A percentile compares a stretch with the other conserved stretches of the same genome.
phyloP scores from a whole-genome alignment of 2,329 filamentous ascomycete species.

The Claviceps spartinae region DNA sequence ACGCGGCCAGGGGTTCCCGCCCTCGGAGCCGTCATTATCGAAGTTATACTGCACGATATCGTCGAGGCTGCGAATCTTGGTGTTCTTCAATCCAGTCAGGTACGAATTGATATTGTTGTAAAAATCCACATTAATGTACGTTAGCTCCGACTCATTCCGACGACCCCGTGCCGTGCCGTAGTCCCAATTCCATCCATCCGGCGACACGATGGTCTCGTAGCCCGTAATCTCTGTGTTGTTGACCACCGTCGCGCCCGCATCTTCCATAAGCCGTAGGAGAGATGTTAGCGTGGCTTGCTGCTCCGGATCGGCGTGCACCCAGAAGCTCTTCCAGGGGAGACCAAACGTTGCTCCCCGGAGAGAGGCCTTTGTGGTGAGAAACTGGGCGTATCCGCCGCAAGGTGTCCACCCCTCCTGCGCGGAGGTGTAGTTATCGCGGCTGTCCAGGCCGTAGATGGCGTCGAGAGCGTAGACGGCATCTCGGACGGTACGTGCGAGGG shows the following conservation, averaged over 20 bases:
- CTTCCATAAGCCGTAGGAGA: constrained; percentile 36
- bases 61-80: constrained; percentile 42
- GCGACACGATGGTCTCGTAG: constrained; percentile 47
- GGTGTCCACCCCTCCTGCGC: constrained; percentile 43
- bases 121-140: constrained; percentile 57
- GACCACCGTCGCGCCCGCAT: constrained; percentile 51
- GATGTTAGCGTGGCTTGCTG: constrained; percentile 39
- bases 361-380: constrained; percentile 36
- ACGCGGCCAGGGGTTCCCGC: constrained; percentile 43
- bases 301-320: constrained; percentile 43
- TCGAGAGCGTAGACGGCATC: constrained; percentile 56
- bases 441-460: constrained; percentile 52
- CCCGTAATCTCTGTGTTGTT: constrained; percentile 57
- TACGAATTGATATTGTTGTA: constrained; percentile 50
- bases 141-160: constrained; percentile 63
- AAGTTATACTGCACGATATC: constrained; percentile 54
- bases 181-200: constrained; percentile 62
- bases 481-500: constrained; percentile 52
- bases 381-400: constrained; percentile 38
- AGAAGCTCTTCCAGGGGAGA: constrained; percentile 59
- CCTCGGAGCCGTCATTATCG: constrained; percentile 52
- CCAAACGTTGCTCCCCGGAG: constrained; percentile 53
- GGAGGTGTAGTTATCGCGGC: constrained; percentile 50
- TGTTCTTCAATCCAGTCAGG: constrained; percentile 48
- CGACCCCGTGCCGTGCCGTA: constrained; percentile 47